Conservation (phyloP, 768 basidiomycete species). For the Tricholoma bakamatsutake region DNA sequence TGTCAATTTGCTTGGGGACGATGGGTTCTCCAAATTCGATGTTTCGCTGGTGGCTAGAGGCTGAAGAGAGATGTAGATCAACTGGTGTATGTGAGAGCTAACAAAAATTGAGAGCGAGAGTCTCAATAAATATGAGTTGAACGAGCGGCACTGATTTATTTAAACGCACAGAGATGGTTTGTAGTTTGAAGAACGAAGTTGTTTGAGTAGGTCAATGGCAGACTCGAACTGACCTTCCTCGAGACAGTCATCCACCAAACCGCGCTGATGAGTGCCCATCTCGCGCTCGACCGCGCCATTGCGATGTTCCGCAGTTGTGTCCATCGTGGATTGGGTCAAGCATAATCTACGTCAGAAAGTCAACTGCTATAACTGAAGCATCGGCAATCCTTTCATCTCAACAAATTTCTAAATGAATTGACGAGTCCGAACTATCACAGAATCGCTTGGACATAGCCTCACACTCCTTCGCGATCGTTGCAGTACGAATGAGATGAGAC, state of each 20-base stretch:
- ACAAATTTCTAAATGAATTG: background rate
- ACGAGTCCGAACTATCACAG: background rate
- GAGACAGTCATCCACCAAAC: conserved; percentile 64
- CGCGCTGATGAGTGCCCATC: conserved; percentile 42
- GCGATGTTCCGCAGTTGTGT: conserved; percentile 2
- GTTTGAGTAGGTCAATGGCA: conserved; percentile 56
- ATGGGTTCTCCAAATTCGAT: conserved; percentile 17
- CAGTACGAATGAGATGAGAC: background rate
- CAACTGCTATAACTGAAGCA: background rate
- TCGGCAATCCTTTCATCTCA: background rate
- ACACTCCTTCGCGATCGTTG: background rate
- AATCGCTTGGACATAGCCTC: background rate
- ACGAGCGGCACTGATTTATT: background rate
- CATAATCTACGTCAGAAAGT: background rate
- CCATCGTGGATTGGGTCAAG: background rate
- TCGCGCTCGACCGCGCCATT: conserved; percentile 29
- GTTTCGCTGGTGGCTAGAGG: conserved; percentile 27
- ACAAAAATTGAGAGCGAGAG: conserved; percentile 2
- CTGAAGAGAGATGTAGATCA: conserved; percentile 68
- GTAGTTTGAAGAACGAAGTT: conserved; percentile 51
- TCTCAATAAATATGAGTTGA: background rate
- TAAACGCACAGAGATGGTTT: conserved; percentile 52
- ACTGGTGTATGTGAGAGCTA: conserved; percentile 61
- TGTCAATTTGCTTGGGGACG: conserved; percentile 47
- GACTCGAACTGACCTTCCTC: conserved; percentile 75